These are phyloP conservation scores for Cercospora zeina DNA, from an alignment of 2,329 filamentous ascomycete species.

Conservation along the genomic window DNA sequence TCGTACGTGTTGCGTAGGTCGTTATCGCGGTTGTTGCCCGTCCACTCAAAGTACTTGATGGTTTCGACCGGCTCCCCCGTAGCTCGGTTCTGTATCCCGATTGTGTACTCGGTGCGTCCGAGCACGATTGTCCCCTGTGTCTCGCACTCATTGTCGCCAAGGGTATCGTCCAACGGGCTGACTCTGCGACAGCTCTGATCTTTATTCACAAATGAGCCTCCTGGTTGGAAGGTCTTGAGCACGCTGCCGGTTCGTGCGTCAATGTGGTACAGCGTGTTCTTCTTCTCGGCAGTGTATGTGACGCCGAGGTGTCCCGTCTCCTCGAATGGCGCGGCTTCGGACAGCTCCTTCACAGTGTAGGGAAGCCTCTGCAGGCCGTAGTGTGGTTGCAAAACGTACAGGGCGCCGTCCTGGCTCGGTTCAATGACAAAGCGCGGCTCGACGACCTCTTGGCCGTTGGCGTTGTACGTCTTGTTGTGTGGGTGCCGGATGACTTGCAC, in stretches of 20 bases:
- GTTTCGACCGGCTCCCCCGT: conserved; percentile 78
- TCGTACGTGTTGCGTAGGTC: conserved; percentile 84
- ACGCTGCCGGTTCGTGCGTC: conserved; percentile 83
- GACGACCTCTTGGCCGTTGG: conserved; percentile 66
- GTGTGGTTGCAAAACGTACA: conserved; percentile 82
- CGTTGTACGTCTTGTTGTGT: conserved; percentile 61
- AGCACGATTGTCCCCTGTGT: conserved; percentile 78
- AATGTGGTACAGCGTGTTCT: conserved; percentile 83
- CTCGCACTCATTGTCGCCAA: conserved; percentile 69
- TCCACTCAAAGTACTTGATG: conserved; percentile 92
- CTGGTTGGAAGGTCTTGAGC: conserved; percentile 78
- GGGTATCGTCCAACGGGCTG: conserved; percentile 57
- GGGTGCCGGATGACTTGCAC: conserved; percentile 83
- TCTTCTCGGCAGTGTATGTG: conserved; percentile 88
- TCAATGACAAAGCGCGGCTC: conserved; percentile 96
- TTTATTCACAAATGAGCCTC: conserved; percentile 64
- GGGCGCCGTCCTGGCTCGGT: conserved; percentile 78
- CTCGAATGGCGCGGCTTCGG: conserved; percentile 74
- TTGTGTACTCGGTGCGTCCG: conserved; percentile 84
- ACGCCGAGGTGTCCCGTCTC: conserved; percentile 69
- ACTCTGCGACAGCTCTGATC: conserved; percentile 74
- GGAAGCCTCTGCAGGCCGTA: conserved; percentile 64
- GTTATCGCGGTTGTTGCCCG: conserved; percentile 83
- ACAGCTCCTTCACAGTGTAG: conserved; percentile 79
- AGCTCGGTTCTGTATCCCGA: conserved; percentile 75